phyloP scores from a whole-genome alignment of 805 yeast species.

The Candida germanica region DNA sequence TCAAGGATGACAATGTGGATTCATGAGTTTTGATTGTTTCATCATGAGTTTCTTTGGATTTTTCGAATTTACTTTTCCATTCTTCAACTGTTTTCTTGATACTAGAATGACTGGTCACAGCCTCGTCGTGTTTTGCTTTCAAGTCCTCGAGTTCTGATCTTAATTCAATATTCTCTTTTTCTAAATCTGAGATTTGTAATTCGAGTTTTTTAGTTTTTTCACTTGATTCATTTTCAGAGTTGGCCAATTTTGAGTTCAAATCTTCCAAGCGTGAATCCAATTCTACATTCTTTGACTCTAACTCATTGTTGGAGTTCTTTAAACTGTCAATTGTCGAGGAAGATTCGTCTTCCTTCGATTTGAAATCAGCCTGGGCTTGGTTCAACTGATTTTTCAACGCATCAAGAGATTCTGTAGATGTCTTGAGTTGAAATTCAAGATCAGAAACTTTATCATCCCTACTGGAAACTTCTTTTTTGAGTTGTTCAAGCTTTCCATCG shows the following conservation, averaged over 20 bases:
- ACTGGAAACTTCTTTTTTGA: slow-evolving; percentile 15
- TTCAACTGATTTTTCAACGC: slow-evolving; percentile 9
- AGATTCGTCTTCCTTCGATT: background rate
- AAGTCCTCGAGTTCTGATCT: slow-evolving; percentile 4
- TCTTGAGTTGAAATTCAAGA: slow-evolving; percentile 5
- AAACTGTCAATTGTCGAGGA: background rate
- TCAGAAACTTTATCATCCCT: slow-evolving; percentile 14
- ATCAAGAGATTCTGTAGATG: too few relatives aligned
- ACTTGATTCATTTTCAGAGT: background rate
- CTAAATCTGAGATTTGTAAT: background rate
- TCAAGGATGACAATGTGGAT: background rate
- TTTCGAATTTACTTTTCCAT: slow-evolving; percentile 7
- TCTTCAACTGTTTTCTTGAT: slow-evolving; percentile 1
- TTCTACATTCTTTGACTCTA: slow-evolving; percentile 1
- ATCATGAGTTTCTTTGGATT: slow-evolving; percentile 3
- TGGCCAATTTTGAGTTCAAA: background rate
- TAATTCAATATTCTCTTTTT: background rate
- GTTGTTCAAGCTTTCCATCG: slow-evolving; percentile 13
- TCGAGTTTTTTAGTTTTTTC: background rate
- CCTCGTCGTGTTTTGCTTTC: slow-evolving; percentile 1
- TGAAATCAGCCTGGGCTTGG: background rate
- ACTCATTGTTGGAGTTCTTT: background rate
- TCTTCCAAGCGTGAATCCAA: background rate
- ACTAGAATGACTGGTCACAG: slow-evolving; percentile 1
- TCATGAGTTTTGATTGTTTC: slow-evolving; percentile 4